Evolutionary conservation across 495 filamentous ascomycete genomes (phyloP), one percentile per base, ranked within the genome.

Genomic region (Cairneyella variabilis): DNA sequence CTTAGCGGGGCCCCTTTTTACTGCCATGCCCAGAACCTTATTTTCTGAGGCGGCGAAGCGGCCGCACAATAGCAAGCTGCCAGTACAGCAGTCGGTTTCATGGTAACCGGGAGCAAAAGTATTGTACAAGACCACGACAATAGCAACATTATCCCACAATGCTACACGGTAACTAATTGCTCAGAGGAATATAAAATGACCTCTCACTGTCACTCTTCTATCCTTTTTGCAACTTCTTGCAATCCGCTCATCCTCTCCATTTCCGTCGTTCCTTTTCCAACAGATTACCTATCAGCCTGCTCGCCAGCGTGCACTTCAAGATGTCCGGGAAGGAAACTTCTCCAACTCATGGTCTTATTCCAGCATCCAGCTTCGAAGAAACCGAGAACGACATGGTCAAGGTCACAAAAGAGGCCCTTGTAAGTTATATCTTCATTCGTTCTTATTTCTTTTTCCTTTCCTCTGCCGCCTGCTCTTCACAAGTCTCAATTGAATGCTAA

Each of bases 321-420:
- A 64, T 64, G 61, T 40, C 61, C 37, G 34, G 34, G 42, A 58
- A 54, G 58, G 54, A 61, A 30, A 43, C 22, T 37, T 57, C 59
- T 44, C 62, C 56, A 38, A 27, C 60, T 46, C 39, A 26, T 6
- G 62, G 62, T 12, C 37, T 65, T 25, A 32, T 62, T 25, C 38
- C 53, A 41, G 27, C 51, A 26, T 30, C 27, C n/a, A 30, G 47
- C 46, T 37, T 50, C 21, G 45, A 54, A 11, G 25, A 45, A 3
- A 14, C 18, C 7, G 49, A 62, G 27, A 28, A 47, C 18, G 53
- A 62, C 47, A 48, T 25, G 7, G 44, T 36, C 30, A 51, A 55
- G 53, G 62, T 65, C n/a, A n/a, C n/a, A n/a, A n/a, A n/a, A n/a
- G n/a, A n/a, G n/a, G n/a, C n/a, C n/a, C n/a, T n/a, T n/a, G n/a